phyloP scores from a whole-genome alignment of 2,329 filamentous ascomycete genomes.

The Penicillium sp. region DNA sequence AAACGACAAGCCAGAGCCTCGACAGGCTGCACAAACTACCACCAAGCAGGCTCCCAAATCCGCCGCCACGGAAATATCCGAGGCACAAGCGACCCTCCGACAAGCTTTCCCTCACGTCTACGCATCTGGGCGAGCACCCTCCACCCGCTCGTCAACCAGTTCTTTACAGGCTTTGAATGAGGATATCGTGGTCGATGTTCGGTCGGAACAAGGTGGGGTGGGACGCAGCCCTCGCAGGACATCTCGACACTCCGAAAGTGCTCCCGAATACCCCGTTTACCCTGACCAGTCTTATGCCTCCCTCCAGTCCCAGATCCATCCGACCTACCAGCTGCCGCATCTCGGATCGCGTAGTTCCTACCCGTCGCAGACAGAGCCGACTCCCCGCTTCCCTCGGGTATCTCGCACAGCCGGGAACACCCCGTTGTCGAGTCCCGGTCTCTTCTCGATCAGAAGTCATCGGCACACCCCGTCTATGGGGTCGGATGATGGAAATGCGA shows the following conservation, averaged over 20 bases:
- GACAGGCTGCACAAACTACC: conserved; percentile 19
- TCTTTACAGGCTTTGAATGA: conserved; percentile 44
- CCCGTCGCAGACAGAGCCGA: conserved; percentile 36
- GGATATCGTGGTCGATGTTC: conserved; percentile 36
- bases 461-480: conserved; percentile 33
- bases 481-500: conserved; percentile 37
- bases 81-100: conserved; percentile 33
- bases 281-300: conserved; percentile 51
- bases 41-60: conserved; percentile 30
- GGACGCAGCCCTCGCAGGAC: conserved; percentile 27
- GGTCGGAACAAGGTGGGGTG: conserved; percentile 31
- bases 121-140: conserved; percentile 38
- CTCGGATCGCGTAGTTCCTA: conserved; percentile 47
- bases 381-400: conserved; percentile 23
- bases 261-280: conserved; percentile 45
- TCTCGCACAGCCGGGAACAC: conserved; percentile 49
- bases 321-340: conserved; percentile 39
- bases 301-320: conserved; percentile 45
- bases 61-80: conserved; percentile 26
- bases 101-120: conserved; percentile 35
- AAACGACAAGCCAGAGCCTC: conserved; percentile 22
- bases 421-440: conserved; percentile 48
- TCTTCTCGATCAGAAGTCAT: conserved; percentile 42
- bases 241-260: conserved; percentile 30
- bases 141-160: conserved; percentile 44